Conservation (phyloP, 2,329 filamentous ascomycete genomes). For the Microthyrium microscopicum region DNA sequence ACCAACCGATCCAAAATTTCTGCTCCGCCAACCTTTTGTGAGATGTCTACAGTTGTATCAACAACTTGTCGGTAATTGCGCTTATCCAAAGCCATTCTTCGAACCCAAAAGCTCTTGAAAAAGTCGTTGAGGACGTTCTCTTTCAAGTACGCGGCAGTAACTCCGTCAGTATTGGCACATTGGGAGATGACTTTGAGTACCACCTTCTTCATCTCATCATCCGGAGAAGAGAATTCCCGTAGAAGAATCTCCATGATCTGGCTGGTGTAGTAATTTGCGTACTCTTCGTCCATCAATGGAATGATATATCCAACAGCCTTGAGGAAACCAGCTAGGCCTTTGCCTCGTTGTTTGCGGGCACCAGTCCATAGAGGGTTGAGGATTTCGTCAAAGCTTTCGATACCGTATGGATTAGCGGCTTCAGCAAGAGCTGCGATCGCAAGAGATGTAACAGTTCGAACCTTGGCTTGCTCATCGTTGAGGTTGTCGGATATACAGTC, state of each 20-base stretch:
- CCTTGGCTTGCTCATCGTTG: conserved; percentile 95
- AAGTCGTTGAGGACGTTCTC: conserved; percentile 91
- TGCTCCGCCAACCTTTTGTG: conserved; percentile 91
- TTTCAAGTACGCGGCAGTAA: conserved; percentile 87
- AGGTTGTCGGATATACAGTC: conserved; percentile 93
- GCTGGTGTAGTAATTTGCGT: conserved; percentile 95
- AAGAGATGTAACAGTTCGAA: conserved; percentile 86
- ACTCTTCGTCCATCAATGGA: conserved; percentile 97
- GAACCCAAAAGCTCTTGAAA: conserved; percentile 98
- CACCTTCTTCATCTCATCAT: conserved; percentile 99
- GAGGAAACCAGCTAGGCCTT: conserved; percentile 85
- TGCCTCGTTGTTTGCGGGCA: conserved; percentile 87
- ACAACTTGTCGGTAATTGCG: conserved; percentile 96
- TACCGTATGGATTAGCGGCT: conserved; percentile 94
- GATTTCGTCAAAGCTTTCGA: conserved; percentile 96
- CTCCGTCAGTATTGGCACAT: conserved; percentile 84
- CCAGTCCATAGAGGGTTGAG: conserved; percentile 95
- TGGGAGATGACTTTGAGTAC: conserved; percentile 95
- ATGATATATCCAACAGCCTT: conserved; percentile 98
- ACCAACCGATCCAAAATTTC: conserved; percentile 92
- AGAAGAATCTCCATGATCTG: conserved; percentile 98
- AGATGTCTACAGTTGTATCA: conserved; percentile 91
- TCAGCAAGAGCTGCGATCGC: conserved; percentile 91
- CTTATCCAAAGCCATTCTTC: conserved; percentile 92
- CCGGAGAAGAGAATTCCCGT: conserved; percentile 87